phyloP scores from a whole-genome alignment of 495 filamentous ascomycete genomes.

The Thermochaetoides thermophila region DNA sequence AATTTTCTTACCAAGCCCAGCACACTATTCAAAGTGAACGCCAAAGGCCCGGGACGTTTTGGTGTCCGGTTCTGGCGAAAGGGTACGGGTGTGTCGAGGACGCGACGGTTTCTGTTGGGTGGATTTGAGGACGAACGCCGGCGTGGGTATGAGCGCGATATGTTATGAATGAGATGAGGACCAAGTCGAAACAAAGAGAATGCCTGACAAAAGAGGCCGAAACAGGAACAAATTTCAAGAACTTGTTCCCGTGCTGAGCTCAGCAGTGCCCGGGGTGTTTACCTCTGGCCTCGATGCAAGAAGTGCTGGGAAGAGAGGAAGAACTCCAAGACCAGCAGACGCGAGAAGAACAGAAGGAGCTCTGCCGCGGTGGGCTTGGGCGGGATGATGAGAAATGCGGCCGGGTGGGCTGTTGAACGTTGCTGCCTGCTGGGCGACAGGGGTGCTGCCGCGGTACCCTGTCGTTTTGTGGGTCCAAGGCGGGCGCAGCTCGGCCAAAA shows the following conservation, averaged over 20 bases:
- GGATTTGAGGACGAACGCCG: slow-evolving; percentile 1
- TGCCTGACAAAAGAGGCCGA: too few species aligned
- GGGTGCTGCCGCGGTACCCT: slow-evolving; percentile 8
- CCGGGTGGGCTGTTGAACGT: slow-evolving; percentile 10
- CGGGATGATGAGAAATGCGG: slow-evolving; percentile 24
- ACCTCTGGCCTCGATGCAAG: not conserved
- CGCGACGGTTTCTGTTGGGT: not conserved
- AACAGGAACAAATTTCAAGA: too few species aligned
- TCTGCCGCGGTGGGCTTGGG: slow-evolving; percentile 6
- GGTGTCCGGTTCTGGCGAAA: slow-evolving; percentile 5
- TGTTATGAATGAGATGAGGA: too few species aligned
- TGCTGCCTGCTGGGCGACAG: slow-evolving; percentile 20
- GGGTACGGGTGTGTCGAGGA: not conserved
- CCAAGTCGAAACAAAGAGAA: too few species aligned
- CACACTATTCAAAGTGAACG: not conserved
- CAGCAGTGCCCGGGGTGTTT: not conserved
- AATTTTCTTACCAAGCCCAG: not conserved
- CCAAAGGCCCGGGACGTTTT: slow-evolving; percentile 1
- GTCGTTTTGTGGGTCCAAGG: slow-evolving; percentile 10
- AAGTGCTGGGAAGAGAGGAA: slow-evolving; percentile 2
- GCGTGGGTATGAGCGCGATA: too few species aligned
- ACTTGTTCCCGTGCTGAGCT: too few species aligned
- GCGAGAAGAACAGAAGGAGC: too few species aligned
- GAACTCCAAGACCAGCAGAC: slow-evolving; percentile 7
- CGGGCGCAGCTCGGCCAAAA: slow-evolving; percentile 14